Evolutionary conservation across 2,329 filamentous ascomycete species (phyloP), one percentile per base, ranked within the genome.

Genomic region (Triangularia verruculosa): DNA sequence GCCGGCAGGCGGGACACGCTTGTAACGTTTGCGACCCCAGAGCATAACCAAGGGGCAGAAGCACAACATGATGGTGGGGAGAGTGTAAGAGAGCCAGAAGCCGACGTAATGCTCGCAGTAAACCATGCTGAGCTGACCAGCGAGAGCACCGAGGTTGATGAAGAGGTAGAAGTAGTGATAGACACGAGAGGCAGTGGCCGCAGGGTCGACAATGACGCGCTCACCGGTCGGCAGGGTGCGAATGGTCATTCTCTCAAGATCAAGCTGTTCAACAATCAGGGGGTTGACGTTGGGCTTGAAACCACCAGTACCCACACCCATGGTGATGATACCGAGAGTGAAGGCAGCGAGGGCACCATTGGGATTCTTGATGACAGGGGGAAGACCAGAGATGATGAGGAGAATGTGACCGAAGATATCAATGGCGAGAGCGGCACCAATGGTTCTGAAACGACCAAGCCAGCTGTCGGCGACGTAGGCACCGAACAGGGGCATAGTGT

Each of bases 281-380:
- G 87, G 86, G 17, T 84, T 86, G 60, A 92, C 85, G 68, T 92
- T 93, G 51, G 88, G 77, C 78, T 92, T 92, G 80, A 92, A 91
- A 64, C 89, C 88, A 65, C 89, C 89, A 0, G 89, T 91, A 43
- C 89, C 89, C 12, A 91, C 74, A 22, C 80, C 79, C 59, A 82
- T 78, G 61, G 76, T 66, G 32, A 82, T 69, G 60, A 82, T 76
- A 8, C 86, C 88, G 71, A 92, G 82, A 61, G 90, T 79, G 63
- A 92, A 85, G 20, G 83, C 83, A 0, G 80, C 86, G 15, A 91
- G 78, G 0, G 87, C 81, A 24, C 78, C 78, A 4, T 83, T 81
- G 79, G 79, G 77, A 56, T 82, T 77, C 12, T 80, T 76, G 57
- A 92, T 86, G 22, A 89, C 83, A 0, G 78, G 76, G 0, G 89